A percentile compares a stretch with the other conserved stretches of the same genome.
These are phyloP conservation scores for Thalia dealbata DNA, from an alignment of 176 grass and related monocot genomes.

Conservation along the genomic window DNA sequence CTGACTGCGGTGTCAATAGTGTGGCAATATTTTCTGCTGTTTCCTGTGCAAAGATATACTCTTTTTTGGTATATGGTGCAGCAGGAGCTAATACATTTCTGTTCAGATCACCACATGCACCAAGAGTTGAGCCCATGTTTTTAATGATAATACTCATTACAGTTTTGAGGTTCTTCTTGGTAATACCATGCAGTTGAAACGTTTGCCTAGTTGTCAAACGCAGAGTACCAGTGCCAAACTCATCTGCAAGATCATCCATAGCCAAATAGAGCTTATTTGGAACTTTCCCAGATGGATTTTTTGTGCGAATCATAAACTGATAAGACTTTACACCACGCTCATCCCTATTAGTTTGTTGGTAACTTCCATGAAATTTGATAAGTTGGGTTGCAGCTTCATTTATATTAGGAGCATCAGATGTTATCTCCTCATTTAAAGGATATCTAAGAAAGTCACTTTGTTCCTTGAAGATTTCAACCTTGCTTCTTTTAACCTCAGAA, in stretches of 20 bases:
- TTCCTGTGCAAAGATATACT: conserved; percentile 66
- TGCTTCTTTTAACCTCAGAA: conserved; percentile 70
- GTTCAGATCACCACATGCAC: conserved; percentile 92
- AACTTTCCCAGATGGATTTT: conserved; percentile 93
- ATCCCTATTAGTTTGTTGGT: conserved; percentile 81
- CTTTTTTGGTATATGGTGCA: conserved; percentile 62
- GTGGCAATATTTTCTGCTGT: conserved; percentile 82
- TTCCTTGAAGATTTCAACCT: conserved; percentile 96
- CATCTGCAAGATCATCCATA: conserved; percentile 83
- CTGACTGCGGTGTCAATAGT: conserved; percentile 81
- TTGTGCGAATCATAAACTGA: conserved; percentile 94
- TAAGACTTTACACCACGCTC: conserved; percentile 75
- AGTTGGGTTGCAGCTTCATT: conserved; percentile 76
- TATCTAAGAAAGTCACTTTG: conserved; percentile 91
- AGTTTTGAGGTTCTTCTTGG: conserved; percentile 92
- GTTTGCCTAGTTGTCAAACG: conserved; percentile 90
- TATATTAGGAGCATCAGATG: conserved; percentile 71
- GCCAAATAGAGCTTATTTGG: conserved; percentile 74
- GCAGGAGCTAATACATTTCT: conserved; percentile 97
- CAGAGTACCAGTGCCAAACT: conserved; percentile 91
- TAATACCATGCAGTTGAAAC: conserved; percentile 87
- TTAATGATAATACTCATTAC: conserved; percentile 72
- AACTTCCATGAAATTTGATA: conserved; percentile 97
- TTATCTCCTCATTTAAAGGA: conserved; percentile 81
- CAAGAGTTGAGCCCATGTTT: conserved; percentile 95